A percentile compares a stretch with the other conserved stretches of the same genome.
phyloP scores from a whole-genome alignment of 2,329 filamentous ascomycete genomes.

The Neonectria punicea region DNA sequence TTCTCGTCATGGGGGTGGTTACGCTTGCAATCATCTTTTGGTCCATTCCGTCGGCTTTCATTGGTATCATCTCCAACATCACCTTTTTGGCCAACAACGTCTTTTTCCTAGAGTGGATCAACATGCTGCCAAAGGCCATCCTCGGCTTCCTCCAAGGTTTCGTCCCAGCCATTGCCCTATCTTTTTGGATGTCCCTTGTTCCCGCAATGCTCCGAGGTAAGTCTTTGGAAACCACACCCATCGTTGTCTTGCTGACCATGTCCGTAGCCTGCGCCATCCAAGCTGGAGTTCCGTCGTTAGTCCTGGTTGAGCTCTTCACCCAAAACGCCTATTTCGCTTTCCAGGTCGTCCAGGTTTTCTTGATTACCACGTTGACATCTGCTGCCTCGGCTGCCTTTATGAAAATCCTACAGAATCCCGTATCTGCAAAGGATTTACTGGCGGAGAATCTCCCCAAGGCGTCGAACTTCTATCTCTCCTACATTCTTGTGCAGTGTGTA shows the following conservation, averaged over 20 bases:
- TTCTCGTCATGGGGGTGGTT: constrained; percentile 77
- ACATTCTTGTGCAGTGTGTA: constrained; percentile 92
- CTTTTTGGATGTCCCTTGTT: constrained; percentile 86
- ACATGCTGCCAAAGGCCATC: constrained; percentile 74
- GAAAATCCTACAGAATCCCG: constrained; percentile 71
- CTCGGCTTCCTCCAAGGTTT: constrained; percentile 87
- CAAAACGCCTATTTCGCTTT: constrained; percentile 94
- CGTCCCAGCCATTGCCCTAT: constrained; percentile 80
- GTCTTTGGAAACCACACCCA: neutral
- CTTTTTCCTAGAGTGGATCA: constrained; percentile 79
- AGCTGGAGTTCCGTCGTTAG: constrained; percentile 81
- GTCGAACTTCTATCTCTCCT: constrained; percentile 93
- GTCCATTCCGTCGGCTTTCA: constrained; percentile 77
- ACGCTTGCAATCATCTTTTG: constrained; percentile 87
- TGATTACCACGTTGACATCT: constrained; percentile 85
- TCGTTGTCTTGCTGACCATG: constrained; percentile 5
- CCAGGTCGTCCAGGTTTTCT: constrained; percentile 91
- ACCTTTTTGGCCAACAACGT: constrained; percentile 69
- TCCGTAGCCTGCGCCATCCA: constrained; percentile 75
- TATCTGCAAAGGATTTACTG: constrained; percentile 70
- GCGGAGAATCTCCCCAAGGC: constrained; percentile 81
- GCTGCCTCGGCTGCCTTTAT: constrained; percentile 77
- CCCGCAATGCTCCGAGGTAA: constrained; percentile 78
- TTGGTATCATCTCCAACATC: constrained; percentile 89
- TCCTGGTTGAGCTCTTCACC: constrained; percentile 86